Evolutionary conservation across 2,329 filamentous ascomycete species (phyloP).

Genomic region (Trichoderma sp.): DNA sequence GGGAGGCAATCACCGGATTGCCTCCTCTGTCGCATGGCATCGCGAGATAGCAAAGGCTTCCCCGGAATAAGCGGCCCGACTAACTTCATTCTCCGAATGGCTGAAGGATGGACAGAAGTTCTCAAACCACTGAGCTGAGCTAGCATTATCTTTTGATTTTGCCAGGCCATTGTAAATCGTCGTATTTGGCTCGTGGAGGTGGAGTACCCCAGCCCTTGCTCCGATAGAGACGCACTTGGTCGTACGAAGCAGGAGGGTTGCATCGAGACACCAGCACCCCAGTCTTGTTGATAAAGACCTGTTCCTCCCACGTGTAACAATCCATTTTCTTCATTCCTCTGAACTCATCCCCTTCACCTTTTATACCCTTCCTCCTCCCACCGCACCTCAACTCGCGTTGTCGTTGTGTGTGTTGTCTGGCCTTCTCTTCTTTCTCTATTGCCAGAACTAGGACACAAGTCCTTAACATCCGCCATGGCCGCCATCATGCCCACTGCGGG

Average conservation of each 20-base stretch:
- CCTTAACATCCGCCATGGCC: not conserved
- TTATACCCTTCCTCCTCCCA: not conserved
- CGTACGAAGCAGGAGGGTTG: constrained; percentile 7
- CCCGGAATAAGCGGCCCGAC: not conserved
- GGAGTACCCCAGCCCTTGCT: not conserved
- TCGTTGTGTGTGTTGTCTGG: constrained; percentile 3
- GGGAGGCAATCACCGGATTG: constrained; percentile 3
- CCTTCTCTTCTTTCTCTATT: not conserved
- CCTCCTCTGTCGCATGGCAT: constrained; percentile 1
- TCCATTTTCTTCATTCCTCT: not conserved
- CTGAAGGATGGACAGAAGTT: constrained; percentile 16
- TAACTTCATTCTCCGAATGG: not conserved
- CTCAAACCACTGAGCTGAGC: constrained; percentile 8
- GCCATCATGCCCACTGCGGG: not conserved
- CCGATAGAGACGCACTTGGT: not conserved
- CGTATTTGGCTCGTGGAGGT: not conserved
- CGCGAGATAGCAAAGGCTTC: not conserved
- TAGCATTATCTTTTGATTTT: not conserved
- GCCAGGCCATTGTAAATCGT: not conserved
- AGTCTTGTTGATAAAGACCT: constrained; percentile 15
- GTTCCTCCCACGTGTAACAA: constrained; percentile 13
- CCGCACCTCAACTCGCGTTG: not conserved
- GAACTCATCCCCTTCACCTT: not conserved
- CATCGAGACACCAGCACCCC: constrained; percentile 7
- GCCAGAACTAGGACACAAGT: not conserved